Conservation (phyloP, 1,284 basidiomycete genomes). For the Sphaerobolus stellatus region DNA sequence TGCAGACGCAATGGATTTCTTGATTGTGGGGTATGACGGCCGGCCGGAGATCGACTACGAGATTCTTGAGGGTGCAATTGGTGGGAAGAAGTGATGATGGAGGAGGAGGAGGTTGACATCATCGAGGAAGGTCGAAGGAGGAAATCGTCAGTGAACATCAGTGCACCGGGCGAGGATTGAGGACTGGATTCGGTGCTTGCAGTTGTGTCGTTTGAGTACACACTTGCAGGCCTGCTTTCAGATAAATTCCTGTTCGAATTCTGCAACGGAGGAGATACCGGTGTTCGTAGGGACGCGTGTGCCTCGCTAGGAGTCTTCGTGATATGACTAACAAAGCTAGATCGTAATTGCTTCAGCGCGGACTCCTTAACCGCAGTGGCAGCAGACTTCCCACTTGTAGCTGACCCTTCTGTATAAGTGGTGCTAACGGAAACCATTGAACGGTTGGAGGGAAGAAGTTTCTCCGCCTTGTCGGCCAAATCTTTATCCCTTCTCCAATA, state of each 20-base stretch:
- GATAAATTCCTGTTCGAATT: no score
- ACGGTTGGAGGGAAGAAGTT: slow-evolving; percentile 7
- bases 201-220: no score
- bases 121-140: not conserved
- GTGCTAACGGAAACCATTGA: slow-evolving; percentile 3
- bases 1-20: slow-evolving; percentile 39
- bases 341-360: no score
- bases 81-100: slow-evolving; percentile 21
- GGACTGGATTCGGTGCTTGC: not conserved
- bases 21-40: slow-evolving; percentile 40
- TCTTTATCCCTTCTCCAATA: slow-evolving; percentile 72
- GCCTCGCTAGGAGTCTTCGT: no score
- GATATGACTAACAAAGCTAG: no score
- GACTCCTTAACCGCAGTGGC: no score
- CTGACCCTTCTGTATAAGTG: not conserved
- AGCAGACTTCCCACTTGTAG: not conserved
- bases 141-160: slow-evolving; percentile 9
- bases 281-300: no score
- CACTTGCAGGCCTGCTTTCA: no score
- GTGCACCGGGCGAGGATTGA: not conserved
- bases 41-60: slow-evolving; percentile 39
- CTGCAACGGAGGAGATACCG: no score
- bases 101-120: slow-evolving; percentile 33
- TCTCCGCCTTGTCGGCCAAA: slow-evolving; percentile 28
- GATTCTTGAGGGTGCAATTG: slow-evolving; percentile 6